A percentile compares a stretch with the other conserved stretches of the same genome.
Conservation (phyloP, 306 rosid genomes). For the Malus orientalis region DNA sequence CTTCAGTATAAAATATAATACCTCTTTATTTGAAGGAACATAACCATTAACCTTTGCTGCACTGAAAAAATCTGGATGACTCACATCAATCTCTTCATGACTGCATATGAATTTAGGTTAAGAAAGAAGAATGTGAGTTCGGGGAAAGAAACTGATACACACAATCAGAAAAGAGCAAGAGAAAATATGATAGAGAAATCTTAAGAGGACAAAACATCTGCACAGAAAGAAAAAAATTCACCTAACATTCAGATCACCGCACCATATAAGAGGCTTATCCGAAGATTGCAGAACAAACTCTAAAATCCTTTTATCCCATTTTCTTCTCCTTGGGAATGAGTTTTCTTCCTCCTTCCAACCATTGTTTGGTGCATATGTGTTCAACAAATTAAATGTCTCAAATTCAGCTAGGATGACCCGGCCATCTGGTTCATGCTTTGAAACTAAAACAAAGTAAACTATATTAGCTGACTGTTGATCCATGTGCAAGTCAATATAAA, state of each 20-base stretch:
- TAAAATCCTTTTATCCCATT: conserved; percentile 89
- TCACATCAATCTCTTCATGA: conserved; percentile 96
- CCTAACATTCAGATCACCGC: conserved; percentile 99
- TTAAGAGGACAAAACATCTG: conserved; percentile 14
- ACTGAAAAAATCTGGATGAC: conserved; percentile 92
- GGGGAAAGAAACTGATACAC: background rate
- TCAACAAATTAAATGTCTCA: conserved; percentile 65
- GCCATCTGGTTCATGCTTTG: conserved; percentile 92
- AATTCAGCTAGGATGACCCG: conserved; percentile 90
- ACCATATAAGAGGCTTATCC: conserved; percentile 96
- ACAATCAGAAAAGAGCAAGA: background rate
- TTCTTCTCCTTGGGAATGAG: conserved; percentile 89
- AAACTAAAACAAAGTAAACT: conserved; percentile 47
- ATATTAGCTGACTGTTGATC: conserved; percentile 9
- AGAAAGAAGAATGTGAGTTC: background rate
- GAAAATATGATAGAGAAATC: conserved; percentile 3
- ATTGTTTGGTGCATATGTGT: conserved; percentile 88
- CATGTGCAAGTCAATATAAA: conserved; percentile 12
- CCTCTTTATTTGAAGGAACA: conserved; percentile 90
- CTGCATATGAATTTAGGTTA: conserved; percentile 38
- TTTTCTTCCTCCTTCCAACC: conserved; percentile 98
- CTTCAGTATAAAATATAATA: conserved; percentile 22
- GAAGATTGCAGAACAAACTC: conserved; percentile 68
- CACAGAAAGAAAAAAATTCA: conserved; percentile 13
- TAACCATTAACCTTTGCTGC: conserved; percentile 75